Conservation (phyloP, 73 alveolate genomes). For the Tetrahymena elliotti region DNA sequence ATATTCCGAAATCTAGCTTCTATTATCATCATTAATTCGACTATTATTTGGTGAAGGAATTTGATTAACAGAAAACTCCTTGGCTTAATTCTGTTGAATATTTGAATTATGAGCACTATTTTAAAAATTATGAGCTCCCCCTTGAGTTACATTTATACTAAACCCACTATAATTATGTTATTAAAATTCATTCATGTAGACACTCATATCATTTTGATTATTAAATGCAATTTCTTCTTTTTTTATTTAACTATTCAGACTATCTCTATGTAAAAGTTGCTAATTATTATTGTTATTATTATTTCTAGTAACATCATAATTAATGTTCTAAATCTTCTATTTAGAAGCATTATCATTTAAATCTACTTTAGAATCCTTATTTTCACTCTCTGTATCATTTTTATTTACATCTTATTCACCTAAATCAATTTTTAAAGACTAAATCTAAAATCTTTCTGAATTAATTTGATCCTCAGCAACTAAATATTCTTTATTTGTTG, state of each 20-base stretch:
- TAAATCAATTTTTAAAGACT: background rate
- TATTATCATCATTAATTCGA: background rate
- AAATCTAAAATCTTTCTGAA: background rate
- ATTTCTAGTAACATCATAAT: background rate
- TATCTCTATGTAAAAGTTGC: background rate
- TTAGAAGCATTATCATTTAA: no score
- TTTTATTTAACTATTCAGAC: background rate
- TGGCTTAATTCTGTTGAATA: background rate
- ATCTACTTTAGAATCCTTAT: background rate
- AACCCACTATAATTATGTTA: background rate
- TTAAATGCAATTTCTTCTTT: background rate
- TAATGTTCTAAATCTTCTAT: background rate
- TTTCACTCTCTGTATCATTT: background rate
- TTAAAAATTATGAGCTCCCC: background rate
- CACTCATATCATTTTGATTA: background rate
- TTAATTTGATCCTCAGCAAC: no score
- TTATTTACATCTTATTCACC: background rate
- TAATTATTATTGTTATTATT: no score
- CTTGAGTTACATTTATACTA: background rate
- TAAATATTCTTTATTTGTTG: no score
- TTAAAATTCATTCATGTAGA: background rate
- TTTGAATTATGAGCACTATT: background rate
- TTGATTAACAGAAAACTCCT: background rate
- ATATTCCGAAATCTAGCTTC: background rate
- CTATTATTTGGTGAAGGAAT: background rate